Conservation (phyloP, 345 rosid species). For the Eucalyptus cloeziana region DNA sequence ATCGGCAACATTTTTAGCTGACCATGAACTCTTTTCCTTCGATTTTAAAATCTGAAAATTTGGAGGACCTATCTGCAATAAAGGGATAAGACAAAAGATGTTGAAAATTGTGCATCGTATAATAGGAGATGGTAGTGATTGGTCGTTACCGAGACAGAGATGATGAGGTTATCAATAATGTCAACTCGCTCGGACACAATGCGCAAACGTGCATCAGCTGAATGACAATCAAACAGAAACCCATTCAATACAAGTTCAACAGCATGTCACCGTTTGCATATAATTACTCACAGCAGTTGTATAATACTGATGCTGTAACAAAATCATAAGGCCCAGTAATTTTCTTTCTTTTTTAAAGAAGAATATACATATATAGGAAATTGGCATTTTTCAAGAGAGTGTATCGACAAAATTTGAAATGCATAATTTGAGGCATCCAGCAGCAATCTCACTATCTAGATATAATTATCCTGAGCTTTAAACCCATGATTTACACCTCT, state of each 20-base stretch:
- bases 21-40: constrained; percentile 76
- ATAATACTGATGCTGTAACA: not conserved
- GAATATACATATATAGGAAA: not conserved
- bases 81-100: not conserved
- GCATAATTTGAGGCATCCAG: not conserved
- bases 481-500: not conserved
- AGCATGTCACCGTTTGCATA: not conserved
- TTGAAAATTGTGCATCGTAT: not conserved
- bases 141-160: constrained; percentile 66
- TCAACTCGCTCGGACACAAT: constrained; percentile 93
- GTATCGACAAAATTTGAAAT: not conserved
- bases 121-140: not conserved
- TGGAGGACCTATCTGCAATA: constrained; percentile 95
- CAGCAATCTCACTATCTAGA: not conserved
- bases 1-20: constrained; percentile 84
- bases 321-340: not conserved
- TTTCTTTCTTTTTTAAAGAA: not conserved
- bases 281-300: not conserved
- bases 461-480: not conserved
- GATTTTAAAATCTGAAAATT: constrained; percentile 57
- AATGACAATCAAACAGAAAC: not conserved
- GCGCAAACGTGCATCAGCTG: constrained; percentile 91
- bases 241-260: not conserved
- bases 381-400: not conserved
- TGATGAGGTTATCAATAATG: constrained; percentile 64